Base-by-base conservation (phyloP, 2,329 filamentous ascomycete species). In the Xylaria sp. region DNA sequence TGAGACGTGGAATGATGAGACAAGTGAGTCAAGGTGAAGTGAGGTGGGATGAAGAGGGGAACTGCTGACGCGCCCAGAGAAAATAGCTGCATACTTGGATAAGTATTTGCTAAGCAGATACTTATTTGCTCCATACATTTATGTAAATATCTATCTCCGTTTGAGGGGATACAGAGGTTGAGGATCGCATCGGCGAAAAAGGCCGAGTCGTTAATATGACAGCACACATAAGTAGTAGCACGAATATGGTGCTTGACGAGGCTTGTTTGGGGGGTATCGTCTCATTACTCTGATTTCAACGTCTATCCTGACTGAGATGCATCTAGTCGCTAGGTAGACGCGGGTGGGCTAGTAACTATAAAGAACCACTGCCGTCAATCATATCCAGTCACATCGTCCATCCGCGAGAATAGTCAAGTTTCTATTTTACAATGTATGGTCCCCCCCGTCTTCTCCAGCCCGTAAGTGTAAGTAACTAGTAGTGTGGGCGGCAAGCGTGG, bases 261-360 rank as follows among this genome's bases (percentile, higher is more conserved):
- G 2, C 30, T 7, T 48, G 9, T 11, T 57, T 65, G 30, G 67
- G 30, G 67, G 64, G 64, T 67, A 67, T 67, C 55, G 64, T 67
- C 51, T 61, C 55, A 67, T 69, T 64, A 69, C 34, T 47, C 58
- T 50, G 36, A 27, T 45, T 48, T 36, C 32, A 39, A 47, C 17
- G 14, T 45, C 64, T 63, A 57, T 47, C 19, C 32, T 50, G 34
- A 56, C 58, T 11, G 57, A 55, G 59, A 30, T 17, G 14, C 4
- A 27, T 30, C 21, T 53, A 17, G 19, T 24, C 12, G 32, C 42
- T 21, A 32, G 47, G 12, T 47, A 27, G 48, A 51, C 48, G 14
- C 9, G 3, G 4, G 9, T n/a, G 27, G 19, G 14, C 45, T 47
- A 63, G 7, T 32, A 48, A 24, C 12, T 17, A 19, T 45, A 45